Conservation (phyloP, 352 stramenopile species). For the Phytopythium kandeliae region DNA sequence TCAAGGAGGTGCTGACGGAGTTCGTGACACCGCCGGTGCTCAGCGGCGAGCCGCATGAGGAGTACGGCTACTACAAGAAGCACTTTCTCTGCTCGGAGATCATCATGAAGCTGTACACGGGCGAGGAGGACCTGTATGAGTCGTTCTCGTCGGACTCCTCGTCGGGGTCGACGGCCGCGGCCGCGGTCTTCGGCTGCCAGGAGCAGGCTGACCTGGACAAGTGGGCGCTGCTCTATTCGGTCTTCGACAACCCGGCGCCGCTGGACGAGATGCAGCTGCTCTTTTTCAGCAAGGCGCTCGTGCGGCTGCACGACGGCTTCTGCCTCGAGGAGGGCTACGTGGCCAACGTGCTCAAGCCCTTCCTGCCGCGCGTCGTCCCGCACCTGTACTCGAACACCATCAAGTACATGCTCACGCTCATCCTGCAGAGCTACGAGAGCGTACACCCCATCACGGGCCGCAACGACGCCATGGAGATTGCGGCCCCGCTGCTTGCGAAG, state of each 20-base stretch:
- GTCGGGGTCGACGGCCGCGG: slow-evolving; percentile 54
- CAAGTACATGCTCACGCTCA: slow-evolving; percentile 88
- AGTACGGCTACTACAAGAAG: slow-evolving; percentile 89
- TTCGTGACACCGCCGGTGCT: slow-evolving; percentile 80
- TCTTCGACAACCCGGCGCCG: slow-evolving; percentile 69
- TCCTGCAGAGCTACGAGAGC: slow-evolving; percentile 85
- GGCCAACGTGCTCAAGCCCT: slow-evolving; percentile 69
- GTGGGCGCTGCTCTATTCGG: slow-evolving; percentile 78
- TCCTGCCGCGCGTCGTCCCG: slow-evolving; percentile 68
- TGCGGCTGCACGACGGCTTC: slow-evolving; percentile 82
- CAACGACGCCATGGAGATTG: slow-evolving; percentile 86
- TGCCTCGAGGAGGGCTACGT: slow-evolving; percentile 86
- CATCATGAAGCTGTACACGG: slow-evolving; percentile 88
- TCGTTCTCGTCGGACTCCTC: slow-evolving; percentile 84
- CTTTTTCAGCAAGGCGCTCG: slow-evolving; percentile 85
- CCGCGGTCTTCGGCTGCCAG: slow-evolving; percentile 76
- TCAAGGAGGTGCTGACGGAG: slow-evolving; percentile 70
- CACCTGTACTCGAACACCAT: slow-evolving; percentile 87
- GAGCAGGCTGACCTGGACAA: slow-evolving; percentile 66
- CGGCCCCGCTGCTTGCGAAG: slow-evolving; percentile 48
- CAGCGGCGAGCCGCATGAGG: slow-evolving; percentile 68
- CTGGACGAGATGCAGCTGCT: slow-evolving; percentile 84
- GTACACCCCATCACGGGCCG: slow-evolving; percentile 83
- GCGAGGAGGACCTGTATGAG: slow-evolving; percentile 84
- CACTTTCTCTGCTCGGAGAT: slow-evolving; percentile 88